Conservation (phyloP, 371 early-diverging fungal species). For the Entomophthora muscae region DNA sequence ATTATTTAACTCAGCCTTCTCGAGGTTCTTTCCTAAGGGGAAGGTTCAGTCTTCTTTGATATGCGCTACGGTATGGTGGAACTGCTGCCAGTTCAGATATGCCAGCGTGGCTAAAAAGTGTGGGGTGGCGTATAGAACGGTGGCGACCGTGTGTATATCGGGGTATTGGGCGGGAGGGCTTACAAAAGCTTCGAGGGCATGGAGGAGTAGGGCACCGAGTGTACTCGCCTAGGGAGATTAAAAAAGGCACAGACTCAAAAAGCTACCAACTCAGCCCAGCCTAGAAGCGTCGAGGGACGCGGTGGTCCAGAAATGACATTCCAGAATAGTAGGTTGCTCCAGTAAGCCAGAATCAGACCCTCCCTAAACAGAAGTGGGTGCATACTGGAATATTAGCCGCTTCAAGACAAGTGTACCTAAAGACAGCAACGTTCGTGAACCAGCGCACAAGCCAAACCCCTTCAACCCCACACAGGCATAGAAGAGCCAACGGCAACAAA, state of each 20-base stretch:
- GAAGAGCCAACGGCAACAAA: slow-evolving; percentile 46
- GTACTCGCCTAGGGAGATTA: neutral
- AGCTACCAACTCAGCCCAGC: neutral
- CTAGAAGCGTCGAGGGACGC: neutral
- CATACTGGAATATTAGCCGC: slow-evolving; percentile 32
- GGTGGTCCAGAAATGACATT: slow-evolving; percentile 27
- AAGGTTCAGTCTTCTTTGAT: neutral
- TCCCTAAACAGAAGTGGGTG: slow-evolving; percentile 70
- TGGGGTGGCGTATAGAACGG: neutral
- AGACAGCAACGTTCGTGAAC: slow-evolving; percentile 68
- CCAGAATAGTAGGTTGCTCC: slow-evolving; percentile 38
- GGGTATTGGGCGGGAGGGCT: neutral
- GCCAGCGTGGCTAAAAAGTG: neutral
- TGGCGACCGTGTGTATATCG: neutral
- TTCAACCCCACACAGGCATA: slow-evolving; percentile 38
- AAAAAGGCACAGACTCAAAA: neutral
- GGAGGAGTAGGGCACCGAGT: neutral
- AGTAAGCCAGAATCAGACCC: slow-evolving; percentile 41
- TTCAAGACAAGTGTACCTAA: slow-evolving; percentile 25
- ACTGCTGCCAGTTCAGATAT: neutral
- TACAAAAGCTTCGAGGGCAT: neutral
- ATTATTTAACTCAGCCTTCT: too few species aligned
- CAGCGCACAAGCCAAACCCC: slow-evolving; percentile 22
- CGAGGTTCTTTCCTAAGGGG: too few species aligned
- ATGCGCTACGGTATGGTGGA: neutral